Evolutionary conservation across 257 asterid genomes (phyloP), one percentile per base, ranked within the genome.

Genomic region (Nicotiana obtusifolia): DNA sequence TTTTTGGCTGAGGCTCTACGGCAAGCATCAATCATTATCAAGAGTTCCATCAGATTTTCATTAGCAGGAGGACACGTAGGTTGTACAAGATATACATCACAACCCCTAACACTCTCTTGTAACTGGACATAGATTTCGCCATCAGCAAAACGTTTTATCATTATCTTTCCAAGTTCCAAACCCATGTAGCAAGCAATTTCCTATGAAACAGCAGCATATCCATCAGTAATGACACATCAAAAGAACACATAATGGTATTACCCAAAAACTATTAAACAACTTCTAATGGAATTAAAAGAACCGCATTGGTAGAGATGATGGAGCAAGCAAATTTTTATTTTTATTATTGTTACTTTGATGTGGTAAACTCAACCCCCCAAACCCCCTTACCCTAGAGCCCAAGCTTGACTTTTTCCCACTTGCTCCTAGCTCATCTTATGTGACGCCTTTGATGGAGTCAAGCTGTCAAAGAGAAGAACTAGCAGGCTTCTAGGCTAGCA

Each of bases 181-280:
- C 98, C 98, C 98, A 94, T 94, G 86, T 89, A 89, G 92, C 98
- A 87, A 80, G 98, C 97, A 85, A 92, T 94, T 89, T 94, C 98
- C 98, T 94, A 81, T 20, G 82, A 44, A 44, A 81, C 75, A 62
- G 76, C 31, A 30, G 77, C 19, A 85, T 41, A 10, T 20, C 26
- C 26, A 82, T 86, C 78, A 47, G 62, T 14, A 73, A 15, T 47
- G 62, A 49, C 37, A 11, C 41, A 73, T 47, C 52, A 47, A 56
- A 73, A 47, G 49, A 47, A 73, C 37, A 24, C 61, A 73, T 20
- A 1, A 73, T 4, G 41, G 49, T 73, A 47, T 52, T 49, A 16
- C 41, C 78, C 41, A 47, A 54, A 73, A 73, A 4, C 24, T 73
- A 57, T 6, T 17, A 71, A 47, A 71, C 13, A 16, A 44, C 31